Evolutionary conservation across 495 filamentous ascomycete species (phyloP), one percentile per base, ranked within the genome.

Genomic region (Aspergillus wentii): DNA sequence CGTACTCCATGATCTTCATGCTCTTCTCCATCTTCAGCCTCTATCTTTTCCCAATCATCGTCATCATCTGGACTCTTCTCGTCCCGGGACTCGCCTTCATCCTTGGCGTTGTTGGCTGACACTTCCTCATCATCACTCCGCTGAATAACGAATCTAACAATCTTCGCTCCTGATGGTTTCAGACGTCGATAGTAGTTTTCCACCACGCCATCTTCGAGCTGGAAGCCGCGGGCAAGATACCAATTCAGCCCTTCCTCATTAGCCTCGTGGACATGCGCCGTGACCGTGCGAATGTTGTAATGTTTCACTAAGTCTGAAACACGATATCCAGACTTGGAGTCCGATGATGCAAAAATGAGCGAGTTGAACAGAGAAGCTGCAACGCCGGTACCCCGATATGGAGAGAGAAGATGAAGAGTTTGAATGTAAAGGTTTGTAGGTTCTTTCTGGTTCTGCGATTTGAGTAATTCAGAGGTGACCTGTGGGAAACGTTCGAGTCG

Each of bases 191-290:
- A 98, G 62, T 97, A 98, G 7, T 79, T 82, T 41, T 81, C 59
- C 1, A 86, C 56, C 9, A 81, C 66, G 31, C 62, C 74, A 11
- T 69, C 64, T 22, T 79, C 67, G 6, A 72, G 59, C 41, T 59
- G 56, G 46, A 98, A 98, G 4, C 91, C 88, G n/a, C 88, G 72
- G 38, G 76, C 75, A 15, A 57, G 46, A 69, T 98, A 98, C 92
- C 92, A 98, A 41, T 76, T 74, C 54, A 94, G 57, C 0, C 77
- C 92, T 28, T 95, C 92, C 8, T 77, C 74, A 54, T 98, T 97
- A 41, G 82, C 80, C 43, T 92, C 87, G 82, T 94, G 96, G 2
- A 97, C 92, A 65, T 98, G 92, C 10, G 92, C 92, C 36, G 86
- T 89, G 8, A 88, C 74, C 10, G 64, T 69, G 22, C 55, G 57